Base-by-base conservation (phyloP, 177 flowering plant species). In the Vitis hybrid region DNA sequence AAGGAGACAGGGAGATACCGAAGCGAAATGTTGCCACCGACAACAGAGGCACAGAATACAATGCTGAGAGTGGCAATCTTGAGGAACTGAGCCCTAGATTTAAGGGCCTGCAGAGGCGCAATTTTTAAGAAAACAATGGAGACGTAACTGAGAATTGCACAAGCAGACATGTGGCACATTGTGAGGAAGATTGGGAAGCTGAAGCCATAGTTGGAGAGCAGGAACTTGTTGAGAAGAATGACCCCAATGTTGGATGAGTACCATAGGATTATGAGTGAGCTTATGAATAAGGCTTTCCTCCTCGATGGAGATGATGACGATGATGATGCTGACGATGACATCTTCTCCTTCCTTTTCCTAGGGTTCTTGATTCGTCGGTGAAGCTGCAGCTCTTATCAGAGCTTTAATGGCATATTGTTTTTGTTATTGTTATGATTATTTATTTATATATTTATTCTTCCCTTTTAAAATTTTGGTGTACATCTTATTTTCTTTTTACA, bases 151-250 rank as follows among this genome's bases (percentile, higher is more conserved):
- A 92, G 87, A 56, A 85, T 15, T 2, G 98, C 89, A 70, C 97
- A 94, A 18, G 98, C 97, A 0, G 95, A 65, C 98, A 94, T 94
- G 78, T 94, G 98, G 70, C 98, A 94, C 95, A 94, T 90, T 54
- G 98, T 94, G 71, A 94, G 89, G 84, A 94, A 91, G 71, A 94
- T 91, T 50, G 98, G 98, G 81, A 83, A 94, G 59, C 81, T 56
- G 83, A 92, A 92, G 14, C 91, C 95, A 78, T 91, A 92, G 69
- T 86, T 94, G 51, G 95, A 87, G 66, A 94, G 89, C 31, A 94
- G 65, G 69, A 73, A 84, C 72, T 94, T 94, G 90, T 94, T 94
- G 59, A 94, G 87, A 58, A 94, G 90, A 20, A 94, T 82, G 39
- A 94, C 97, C 1, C 97, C 97, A 13, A 94, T 94, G 85, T 94